Evolutionary conservation across 768 basidiomycete genomes (phyloP).

Genomic region (Suillus decipiens): DNA sequence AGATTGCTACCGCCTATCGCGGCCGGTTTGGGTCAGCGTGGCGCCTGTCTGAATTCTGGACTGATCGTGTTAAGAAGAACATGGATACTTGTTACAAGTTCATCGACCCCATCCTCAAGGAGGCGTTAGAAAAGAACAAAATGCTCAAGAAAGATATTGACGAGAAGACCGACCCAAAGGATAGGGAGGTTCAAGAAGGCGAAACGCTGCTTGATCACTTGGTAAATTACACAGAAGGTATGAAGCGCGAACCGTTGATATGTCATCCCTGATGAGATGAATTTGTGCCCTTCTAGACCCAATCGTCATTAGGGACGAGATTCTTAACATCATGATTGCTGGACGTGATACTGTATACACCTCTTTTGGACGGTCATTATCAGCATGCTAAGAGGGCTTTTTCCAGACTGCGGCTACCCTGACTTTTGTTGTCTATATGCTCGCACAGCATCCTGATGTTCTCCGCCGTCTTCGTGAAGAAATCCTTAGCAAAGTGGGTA

Average conservation of each 20-base stretch:
- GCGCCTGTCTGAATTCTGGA: conserved; percentile 48
- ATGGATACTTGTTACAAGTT: conserved; percentile 46
- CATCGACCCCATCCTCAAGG: conserved; percentile 48
- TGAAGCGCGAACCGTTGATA: conserved; percentile 9
- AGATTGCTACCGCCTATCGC: conserved; percentile 34
- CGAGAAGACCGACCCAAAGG: conserved; percentile 15
- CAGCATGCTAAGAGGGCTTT: not conserved
- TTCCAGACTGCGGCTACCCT: conserved; percentile 32
- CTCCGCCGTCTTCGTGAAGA: conserved; percentile 33
- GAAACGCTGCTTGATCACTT: conserved; percentile 54
- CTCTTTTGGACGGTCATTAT: not conserved
- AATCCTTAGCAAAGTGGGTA: conserved; percentile 29
- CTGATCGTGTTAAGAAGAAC: conserved; percentile 38
- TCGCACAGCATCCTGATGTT: conserved; percentile 31
- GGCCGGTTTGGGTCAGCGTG: conserved; percentile 41
- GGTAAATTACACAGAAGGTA: conserved; percentile 56
- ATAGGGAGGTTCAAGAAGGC: conserved; percentile 37
- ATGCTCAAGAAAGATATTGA: conserved; percentile 15
- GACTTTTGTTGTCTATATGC: conserved; percentile 31
- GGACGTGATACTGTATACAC: conserved; percentile 35
- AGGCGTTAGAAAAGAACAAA: conserved; percentile 41
- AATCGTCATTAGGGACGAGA: conserved; percentile 36
- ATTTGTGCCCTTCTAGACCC: conserved; percentile 25
- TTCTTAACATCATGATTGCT: conserved; percentile 39
- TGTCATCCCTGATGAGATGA: not conserved